phyloP scores from a whole-genome alignment of 345 rosid genomes.

The Moricandia moricandioides region DNA sequence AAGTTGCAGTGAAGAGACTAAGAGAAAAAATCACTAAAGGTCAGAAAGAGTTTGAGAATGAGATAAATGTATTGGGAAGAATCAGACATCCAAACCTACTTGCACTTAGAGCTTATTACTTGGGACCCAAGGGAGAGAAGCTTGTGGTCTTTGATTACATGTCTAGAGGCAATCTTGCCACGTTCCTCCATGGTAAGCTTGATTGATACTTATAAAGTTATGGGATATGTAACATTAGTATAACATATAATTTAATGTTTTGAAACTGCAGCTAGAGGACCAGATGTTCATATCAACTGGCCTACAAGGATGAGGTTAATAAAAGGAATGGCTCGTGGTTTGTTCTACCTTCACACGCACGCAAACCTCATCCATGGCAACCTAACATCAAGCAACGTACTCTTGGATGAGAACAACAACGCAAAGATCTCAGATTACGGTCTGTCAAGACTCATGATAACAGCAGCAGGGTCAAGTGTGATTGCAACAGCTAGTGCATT shows the following conservation, averaged over 20 bases:
- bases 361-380: conserved; percentile 82
- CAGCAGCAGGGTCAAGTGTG: conserved; percentile 73
- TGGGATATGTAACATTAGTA: not conserved
- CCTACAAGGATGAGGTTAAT: conserved; percentile 71
- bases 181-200: conserved; percentile 73
- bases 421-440: conserved; percentile 77
- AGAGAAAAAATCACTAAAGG: conserved; percentile 86
- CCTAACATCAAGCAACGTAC: conserved; percentile 75
- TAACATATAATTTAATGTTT: conserved; percentile 1
- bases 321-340: conserved; percentile 63
- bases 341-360: conserved; percentile 62
- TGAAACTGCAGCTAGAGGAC: conserved; percentile 68
- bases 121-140: conserved; percentile 96
- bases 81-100: conserved; percentile 80
- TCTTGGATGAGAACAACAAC: conserved; percentile 52
- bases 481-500: conserved; percentile 79
- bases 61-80: conserved; percentile 66
- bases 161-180: conserved; percentile 82
- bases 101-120: conserved; percentile 83
- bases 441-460: conserved; percentile 67
- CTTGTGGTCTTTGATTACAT: conserved; percentile 93
- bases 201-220: not conserved
- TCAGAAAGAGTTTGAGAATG: conserved; percentile 74
- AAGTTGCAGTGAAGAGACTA: conserved; percentile 87
- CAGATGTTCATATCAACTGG: conserved; percentile 66